phyloP scores from a whole-genome alignment of 805 yeast species.

The Metschnikowia koreensis region DNA sequence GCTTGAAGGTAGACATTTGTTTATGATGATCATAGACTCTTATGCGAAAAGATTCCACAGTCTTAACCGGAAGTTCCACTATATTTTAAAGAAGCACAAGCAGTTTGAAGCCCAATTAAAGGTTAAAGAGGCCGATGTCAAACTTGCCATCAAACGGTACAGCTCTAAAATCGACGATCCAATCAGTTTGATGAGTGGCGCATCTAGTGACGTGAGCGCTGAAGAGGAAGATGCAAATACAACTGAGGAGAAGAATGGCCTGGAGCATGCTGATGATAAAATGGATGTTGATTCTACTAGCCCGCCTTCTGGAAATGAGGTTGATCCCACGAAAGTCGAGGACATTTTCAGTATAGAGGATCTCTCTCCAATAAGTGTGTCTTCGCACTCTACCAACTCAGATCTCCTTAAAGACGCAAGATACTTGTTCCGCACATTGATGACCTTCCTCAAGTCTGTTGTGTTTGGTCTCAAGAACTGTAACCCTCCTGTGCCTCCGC shows the following conservation, averaged over 20 bases:
- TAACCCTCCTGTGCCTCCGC: conserved; percentile 68
- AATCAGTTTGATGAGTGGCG: not conserved
- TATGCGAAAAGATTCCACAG: conserved; percentile 79
- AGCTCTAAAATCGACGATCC: conserved; percentile 22
- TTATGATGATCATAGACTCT: conserved; percentile 83
- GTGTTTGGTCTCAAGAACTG: conserved; percentile 86
- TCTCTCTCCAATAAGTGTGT: conserved; percentile 57
- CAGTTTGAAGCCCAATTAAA: conserved; percentile 46
- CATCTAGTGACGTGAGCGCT: not conserved
- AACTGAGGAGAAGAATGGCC: not conserved
- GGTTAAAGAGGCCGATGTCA: conserved; percentile 41
- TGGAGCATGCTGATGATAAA: conserved; percentile 20
- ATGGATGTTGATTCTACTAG: conserved; percentile 17
- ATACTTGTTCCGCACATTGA: conserved; percentile 78
- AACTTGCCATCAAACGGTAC: conserved; percentile 40
- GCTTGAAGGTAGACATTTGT: conserved; percentile 76
- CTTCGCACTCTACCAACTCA: conserved; percentile 41
- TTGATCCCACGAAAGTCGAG: conserved; percentile 23
- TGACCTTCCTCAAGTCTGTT: conserved; percentile 87
- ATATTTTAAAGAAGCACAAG: conserved; percentile 60
- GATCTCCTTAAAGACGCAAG: conserved; percentile 87
- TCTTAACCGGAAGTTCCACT: conserved; percentile 67
- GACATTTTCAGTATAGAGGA: conserved; percentile 36
- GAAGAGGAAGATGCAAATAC: not conserved
- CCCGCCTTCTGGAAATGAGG: conserved; percentile 7